Conservation (phyloP, 345 rosid genomes). For the Ricinus communis region DNA sequence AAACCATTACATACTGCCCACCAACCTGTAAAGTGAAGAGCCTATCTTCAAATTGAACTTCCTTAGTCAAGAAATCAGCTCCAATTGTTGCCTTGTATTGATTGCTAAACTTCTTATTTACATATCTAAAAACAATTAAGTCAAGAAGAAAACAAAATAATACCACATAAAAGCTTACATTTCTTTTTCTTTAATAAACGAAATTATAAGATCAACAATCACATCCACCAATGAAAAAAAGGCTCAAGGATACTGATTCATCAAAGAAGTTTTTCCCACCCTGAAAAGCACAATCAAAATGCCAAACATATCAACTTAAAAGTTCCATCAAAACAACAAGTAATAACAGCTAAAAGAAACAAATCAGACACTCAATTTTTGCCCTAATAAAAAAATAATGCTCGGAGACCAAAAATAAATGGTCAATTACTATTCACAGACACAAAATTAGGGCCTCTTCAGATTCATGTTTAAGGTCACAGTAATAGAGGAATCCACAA, state of each 20-base stretch:
- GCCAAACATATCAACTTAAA: not conserved
- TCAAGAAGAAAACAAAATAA: conserved; percentile 20
- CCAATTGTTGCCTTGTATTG: conserved; percentile 36
- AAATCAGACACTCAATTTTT: not conserved
- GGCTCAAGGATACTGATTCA: conserved; percentile 32
- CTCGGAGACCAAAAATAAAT: too few relatives aligned
- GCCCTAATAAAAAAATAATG: too few relatives aligned
- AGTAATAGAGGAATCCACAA: too few relatives aligned
- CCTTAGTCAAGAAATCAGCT: conserved; percentile 35
- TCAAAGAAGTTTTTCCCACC: conserved; percentile 36
- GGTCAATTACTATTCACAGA: too few relatives aligned
- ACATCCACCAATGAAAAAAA: too few relatives aligned
- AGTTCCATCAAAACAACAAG: not conserved
- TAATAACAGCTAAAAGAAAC: not conserved
- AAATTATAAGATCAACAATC: not conserved
- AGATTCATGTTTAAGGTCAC: too few relatives aligned
- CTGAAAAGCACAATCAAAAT: conserved; percentile 9
- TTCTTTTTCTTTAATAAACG: not conserved
- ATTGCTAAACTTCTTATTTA: conserved; percentile 33
- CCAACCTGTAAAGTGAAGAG: conserved; percentile 34
- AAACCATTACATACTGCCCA: not conserved
- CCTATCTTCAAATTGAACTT: conserved; percentile 35
- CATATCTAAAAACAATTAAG: conserved; percentile 23
- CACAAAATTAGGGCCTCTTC: too few relatives aligned
- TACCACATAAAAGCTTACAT: not conserved